phyloP scores from a whole-genome alignment of 2,329 filamentous ascomycete genomes.

The Colletotrichum shisoi region DNA sequence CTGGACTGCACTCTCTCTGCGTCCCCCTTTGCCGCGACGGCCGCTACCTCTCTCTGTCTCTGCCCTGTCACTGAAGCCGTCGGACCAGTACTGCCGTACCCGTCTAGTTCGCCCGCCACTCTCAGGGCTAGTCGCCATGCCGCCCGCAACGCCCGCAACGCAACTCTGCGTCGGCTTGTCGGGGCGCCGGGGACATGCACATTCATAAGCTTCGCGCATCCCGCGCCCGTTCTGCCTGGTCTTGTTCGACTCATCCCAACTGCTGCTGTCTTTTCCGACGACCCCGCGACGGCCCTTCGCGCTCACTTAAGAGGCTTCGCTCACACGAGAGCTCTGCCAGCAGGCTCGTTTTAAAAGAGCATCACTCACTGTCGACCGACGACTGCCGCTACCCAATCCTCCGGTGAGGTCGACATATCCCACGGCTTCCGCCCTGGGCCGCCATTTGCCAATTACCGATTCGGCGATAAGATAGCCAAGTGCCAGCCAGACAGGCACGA shows the following conservation, averaged over 20 bases:
- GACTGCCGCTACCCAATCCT: background rate
- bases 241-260: slow-evolving; percentile 10
- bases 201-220: slow-evolving; percentile 39
- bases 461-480: slow-evolving; percentile 27
- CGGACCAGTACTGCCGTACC: slow-evolving; percentile 23
- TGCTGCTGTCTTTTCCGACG: slow-evolving; percentile 27
- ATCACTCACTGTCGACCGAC: background rate
- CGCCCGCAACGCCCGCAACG: slow-evolving; percentile 39
- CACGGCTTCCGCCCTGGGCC: background rate
- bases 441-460: slow-evolving; percentile 12
- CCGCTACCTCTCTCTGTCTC: background rate
- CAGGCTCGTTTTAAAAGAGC: slow-evolving; percentile 12
- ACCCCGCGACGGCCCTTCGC: slow-evolving; percentile 26
- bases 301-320: slow-evolving; percentile 26
- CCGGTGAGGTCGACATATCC: background rate
- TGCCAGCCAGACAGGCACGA: slow-evolving; percentile 11
- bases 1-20: slow-evolving; percentile 6
- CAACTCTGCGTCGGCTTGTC: slow-evolving; percentile 28
- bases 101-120: slow-evolving; percentile 36
- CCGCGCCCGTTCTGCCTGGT: slow-evolving; percentile 5
- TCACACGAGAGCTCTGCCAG: slow-evolving; percentile 29
- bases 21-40: slow-evolving; percentile 1
- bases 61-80: slow-evolving; percentile 24
- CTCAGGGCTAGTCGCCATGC: slow-evolving; percentile 36
- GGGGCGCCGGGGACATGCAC: slow-evolving; percentile 19